Evolutionary conservation across 192 early-diverging fungal genomes (phyloP), one percentile per base, ranked within the genome.

Genomic region (Martensiomyces pterosporus): DNA sequence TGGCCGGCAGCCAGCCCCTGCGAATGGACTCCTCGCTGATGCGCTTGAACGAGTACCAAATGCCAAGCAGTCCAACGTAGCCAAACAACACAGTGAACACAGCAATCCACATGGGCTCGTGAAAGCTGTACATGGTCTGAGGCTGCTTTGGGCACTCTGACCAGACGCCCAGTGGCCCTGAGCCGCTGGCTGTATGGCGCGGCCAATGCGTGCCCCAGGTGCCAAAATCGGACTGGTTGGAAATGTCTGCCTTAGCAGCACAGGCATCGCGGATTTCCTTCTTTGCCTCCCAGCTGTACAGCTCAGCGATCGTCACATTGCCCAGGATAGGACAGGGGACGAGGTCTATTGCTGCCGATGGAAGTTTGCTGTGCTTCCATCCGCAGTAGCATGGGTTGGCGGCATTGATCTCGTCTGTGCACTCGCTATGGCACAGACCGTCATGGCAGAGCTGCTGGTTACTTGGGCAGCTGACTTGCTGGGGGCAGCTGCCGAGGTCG

Each of bases 331-430:
- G 51, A 27, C 60, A 63, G 2, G 60, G 60, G 24, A 63, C 41
- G 8, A 63, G 52, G 14, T 37, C 15, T 6, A 12, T 25, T 6
- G 60, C 60, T 21, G 22, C 41, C 4, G 51, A 39, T 9, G 60
- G 60, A 26, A 63, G 33, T 24, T 55, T 43, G 40, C 50, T 55
- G 6, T 46, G 5, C 40, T 54, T 45, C 52, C 60, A 55, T 2
- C 53, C 52, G 19, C 78, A 79, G 19, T 49, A 49, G 47, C 78
- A 79, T 7, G 46, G 44, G 44, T 75, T 70, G 26, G 19, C 39
- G 39, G 14, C 26, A 24, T 63, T 49, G 24, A 63, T 63, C 19
- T 63, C 37, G 26, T 48, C 47, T 2, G 60, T 63, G 43, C 60
- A 63, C 3, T 55, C 32, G 47, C 55, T 52, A 37, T 63, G 60